Evolutionary conservation across 2,329 filamentous ascomycete genomes (phyloP), one percentile per base, ranked within the genome.

Genomic region (Tolypocladium nubicola): DNA sequence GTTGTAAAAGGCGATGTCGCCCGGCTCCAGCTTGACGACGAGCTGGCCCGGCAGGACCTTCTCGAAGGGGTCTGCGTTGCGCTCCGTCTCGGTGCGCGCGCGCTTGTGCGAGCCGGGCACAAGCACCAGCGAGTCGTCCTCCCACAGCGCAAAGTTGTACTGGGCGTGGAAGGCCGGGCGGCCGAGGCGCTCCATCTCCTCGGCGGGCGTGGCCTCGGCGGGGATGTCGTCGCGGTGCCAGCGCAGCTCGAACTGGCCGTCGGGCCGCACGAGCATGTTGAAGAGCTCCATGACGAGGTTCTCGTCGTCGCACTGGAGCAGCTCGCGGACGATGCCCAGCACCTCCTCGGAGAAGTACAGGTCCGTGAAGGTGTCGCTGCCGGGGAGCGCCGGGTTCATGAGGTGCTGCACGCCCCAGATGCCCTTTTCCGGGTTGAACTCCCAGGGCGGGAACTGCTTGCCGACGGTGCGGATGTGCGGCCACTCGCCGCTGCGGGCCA

Each of bases 361-460:
- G 54, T 76, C 69, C 6, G 84, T 80, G 71, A 92, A 95, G 3
- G 78, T 68, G 3, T 77, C 70, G 59, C 82, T 78, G 56, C 81
- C 79, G 0, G 84, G 80, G 63, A 93, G 82, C 1, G 79, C 75
- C 0, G 90, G 90, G 70, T 92, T 86, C 65, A 96, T 78, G 6
- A 96, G 79, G 71, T 92, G 88, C 76, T 96, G 90, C 3, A 95
- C 87, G 61, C 90, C 90, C 91, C 90, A 96, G 71, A 96, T 95
- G 23, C 89, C 89, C 55, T 78, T 70, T 3, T 75, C 71, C 1
- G 78, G 74, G 54, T 77, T 76, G n/a, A 76, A 77, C 5, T 81
- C 76, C 90, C 90, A 96, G 0, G 91, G 91, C 0, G 90, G 91
- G 74, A 96, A 96, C 72, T 96, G 90, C 72, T 95, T 95, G 56